Conservation (phyloP, 2,329 filamentous ascomycete species). For the Arthrobotrys megalospora region DNA sequence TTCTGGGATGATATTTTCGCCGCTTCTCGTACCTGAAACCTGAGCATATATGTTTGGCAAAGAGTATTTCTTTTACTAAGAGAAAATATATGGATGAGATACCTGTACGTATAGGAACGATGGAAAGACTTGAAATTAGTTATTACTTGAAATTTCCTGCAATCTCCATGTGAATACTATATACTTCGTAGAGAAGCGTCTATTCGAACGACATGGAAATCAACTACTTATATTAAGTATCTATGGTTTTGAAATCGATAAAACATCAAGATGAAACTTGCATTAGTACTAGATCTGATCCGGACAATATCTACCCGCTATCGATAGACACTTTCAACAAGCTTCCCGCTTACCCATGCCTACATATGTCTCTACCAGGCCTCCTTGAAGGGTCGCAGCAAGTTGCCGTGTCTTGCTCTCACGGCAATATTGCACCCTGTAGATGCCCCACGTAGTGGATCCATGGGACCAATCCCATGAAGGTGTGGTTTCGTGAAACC, state of each 20-base stretch:
- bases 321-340: background rate
- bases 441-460: constrained; percentile 14
- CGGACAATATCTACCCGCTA: background rate
- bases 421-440: constrained; percentile 30
- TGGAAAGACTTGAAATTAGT: background rate
- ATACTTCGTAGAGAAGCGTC: too few species aligned
- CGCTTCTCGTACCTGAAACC: constrained; percentile 1
- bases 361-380: constrained; percentile 15
- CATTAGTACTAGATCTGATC: too few species aligned
- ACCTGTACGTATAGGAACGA: constrained; percentile 41
- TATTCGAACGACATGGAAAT: too few species aligned
- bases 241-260: too few species aligned
- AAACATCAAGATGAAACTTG: too few species aligned
- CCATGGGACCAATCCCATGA: constrained; percentile 14
- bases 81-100: constrained; percentile 29
- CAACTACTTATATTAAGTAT: too few species aligned
- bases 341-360: constrained; percentile 41
- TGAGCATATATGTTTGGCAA: constrained; percentile 1
- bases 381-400: constrained; percentile 8
- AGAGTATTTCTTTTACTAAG: constrained; percentile 8
- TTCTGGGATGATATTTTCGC: constrained; percentile 41
- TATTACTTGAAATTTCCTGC: background rate
- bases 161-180: background rate
- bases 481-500: background rate
- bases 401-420: constrained; percentile 3